Evolutionary conservation across 345 rosid genomes (phyloP).

Genomic region (Hibiscus trionum): DNA sequence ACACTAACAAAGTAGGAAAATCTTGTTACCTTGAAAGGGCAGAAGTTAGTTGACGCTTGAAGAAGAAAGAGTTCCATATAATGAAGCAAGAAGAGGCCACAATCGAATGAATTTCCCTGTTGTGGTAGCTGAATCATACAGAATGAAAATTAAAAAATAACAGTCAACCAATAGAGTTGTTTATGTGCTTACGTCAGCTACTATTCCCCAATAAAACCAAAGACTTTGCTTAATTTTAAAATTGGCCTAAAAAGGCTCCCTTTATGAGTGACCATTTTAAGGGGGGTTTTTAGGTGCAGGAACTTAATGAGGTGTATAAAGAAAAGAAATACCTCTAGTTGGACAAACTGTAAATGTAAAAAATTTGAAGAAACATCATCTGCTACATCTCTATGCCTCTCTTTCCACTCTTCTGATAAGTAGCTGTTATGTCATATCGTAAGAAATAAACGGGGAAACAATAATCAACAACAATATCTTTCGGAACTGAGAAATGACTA

Average conservation of each 20-base stretch:
- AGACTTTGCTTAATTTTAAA: background rate
- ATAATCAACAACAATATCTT: background rate
- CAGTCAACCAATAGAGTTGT: background rate
- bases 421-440: slow-evolving; percentile 44
- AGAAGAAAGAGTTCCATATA: slow-evolving; percentile 70
- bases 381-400: slow-evolving; percentile 44
- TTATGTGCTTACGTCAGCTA: background rate
- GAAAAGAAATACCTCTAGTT: slow-evolving; percentile 63
- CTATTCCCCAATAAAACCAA: background rate
- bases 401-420: slow-evolving; percentile 86
- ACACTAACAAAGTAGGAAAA: slow-evolving; percentile 57
- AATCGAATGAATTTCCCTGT: slow-evolving; percentile 87
- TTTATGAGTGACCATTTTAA: background rate
- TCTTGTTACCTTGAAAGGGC: slow-evolving; percentile 41
- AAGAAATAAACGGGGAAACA: background rate
- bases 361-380: slow-evolving; percentile 41
- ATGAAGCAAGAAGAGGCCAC: slow-evolving; percentile 93
- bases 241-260: background rate
- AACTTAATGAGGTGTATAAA: background rate
- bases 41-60: slow-evolving; percentile 64
- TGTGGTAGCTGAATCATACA: slow-evolving; percentile 66
- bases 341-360: slow-evolving; percentile 51
- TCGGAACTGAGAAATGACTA: background rate
- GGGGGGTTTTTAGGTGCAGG: background rate
- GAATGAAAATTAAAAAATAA: slow-evolving; percentile 13